These are phyloP conservation scores for Amoebophrya sp. DNA, from an alignment of 169 alveolate genomes.

Conservation along the genomic window DNA sequence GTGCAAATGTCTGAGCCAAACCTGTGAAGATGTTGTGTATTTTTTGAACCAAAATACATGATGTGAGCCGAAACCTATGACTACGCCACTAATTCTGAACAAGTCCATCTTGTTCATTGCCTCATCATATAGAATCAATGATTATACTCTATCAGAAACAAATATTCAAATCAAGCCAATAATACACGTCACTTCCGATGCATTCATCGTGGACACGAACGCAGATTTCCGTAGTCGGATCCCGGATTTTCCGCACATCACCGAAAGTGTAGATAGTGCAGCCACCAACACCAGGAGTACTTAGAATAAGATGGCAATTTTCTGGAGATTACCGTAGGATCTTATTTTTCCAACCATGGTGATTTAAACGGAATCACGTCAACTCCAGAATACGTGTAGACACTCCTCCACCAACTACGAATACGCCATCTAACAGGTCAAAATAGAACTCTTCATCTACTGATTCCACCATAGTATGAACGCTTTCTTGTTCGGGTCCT, in stretches of 20 bases:
- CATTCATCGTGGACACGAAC: constrained; percentile 52
- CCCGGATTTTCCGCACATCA: constrained; percentile 44
- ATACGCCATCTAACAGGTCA: background rate
- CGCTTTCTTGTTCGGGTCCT: constrained; percentile 37
- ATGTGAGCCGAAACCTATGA: no score
- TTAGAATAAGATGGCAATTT: no score
- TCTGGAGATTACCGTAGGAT: no score
- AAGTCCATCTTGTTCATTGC: no score
- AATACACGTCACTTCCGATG: constrained; percentile 47
- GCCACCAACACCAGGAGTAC: constrained; percentile 50
- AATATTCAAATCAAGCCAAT: background rate
- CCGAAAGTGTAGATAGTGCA: constrained; percentile 49
- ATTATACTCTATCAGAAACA: no score
- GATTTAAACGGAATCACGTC: background rate
- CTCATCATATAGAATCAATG: no score
- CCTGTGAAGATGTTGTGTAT: no score
- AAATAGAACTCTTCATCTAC: background rate
- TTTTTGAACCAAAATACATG: no score
- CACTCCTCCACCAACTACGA: background rate
- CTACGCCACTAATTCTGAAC: no score
- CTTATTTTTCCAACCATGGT: background rate
- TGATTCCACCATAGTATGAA: background rate
- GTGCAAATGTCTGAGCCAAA: constrained; percentile 45
- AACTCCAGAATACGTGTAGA: background rate
- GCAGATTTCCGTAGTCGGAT: constrained; percentile 41